Conservation (phyloP, 75 land plant species). For the Larix kaempferi region DNA sequence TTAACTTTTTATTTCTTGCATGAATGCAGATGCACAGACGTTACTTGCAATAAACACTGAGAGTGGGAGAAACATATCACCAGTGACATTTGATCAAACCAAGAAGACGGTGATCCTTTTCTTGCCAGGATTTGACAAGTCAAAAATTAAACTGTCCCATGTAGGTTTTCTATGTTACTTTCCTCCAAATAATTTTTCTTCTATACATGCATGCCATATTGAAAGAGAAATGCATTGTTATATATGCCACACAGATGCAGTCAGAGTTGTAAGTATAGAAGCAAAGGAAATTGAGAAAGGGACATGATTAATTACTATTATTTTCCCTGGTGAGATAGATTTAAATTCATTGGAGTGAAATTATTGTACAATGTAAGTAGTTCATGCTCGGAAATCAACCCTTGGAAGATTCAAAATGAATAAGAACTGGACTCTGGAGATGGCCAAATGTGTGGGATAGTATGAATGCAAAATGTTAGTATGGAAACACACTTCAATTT, state of each 20-base stretch:
- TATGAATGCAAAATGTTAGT: too few relatives aligned
- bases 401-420: too few relatives aligned
- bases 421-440: too few relatives aligned
- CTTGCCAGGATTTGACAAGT: conserved; percentile 92
- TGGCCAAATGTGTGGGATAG: too few relatives aligned
- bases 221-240: not conserved
- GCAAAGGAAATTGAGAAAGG: too few relatives aligned
- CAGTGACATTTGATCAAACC: conserved; percentile 57
- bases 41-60: conserved; percentile 24
- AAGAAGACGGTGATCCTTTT: conserved; percentile 75
- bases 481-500: too few relatives aligned
- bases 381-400: too few relatives aligned
- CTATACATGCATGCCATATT: not conserved
- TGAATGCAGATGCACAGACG: conserved; percentile 30
- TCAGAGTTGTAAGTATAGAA: not conserved
- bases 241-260: not conserved
- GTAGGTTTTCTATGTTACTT: conserved; percentile 27
- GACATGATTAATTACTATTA: too few relatives aligned
- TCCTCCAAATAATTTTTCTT: not conserved
- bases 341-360: too few relatives aligned
- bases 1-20: too few relatives aligned
- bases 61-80: conserved; percentile 4
- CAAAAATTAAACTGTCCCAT: conserved; percentile 88
- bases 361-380: too few relatives aligned
- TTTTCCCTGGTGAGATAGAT: too few relatives aligned